These are phyloP conservation scores for Osmanthus fragrans DNA, from an alignment of 257 asterid genomes.

Conservation along the genomic window DNA sequence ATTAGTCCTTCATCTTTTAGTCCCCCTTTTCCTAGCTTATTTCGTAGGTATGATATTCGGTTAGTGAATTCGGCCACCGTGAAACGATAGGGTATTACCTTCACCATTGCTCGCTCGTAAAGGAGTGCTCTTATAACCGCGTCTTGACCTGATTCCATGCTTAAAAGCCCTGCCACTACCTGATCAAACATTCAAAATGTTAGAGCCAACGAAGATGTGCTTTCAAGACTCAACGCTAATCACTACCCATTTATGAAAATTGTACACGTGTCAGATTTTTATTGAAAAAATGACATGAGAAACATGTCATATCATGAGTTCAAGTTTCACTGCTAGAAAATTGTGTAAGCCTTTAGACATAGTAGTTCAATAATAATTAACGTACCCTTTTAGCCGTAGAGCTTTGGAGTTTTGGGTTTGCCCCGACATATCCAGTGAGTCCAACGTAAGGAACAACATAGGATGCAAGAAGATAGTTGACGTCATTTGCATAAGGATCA, in stretches of 20 bases:
- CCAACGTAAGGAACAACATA: conserved; percentile 82
- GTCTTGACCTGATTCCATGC: conserved; percentile 74
- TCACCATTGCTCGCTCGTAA: conserved; percentile 37
- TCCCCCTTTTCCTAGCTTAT: conserved; percentile 56
- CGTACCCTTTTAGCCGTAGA: conserved; percentile 55
- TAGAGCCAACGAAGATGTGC: not conserved
- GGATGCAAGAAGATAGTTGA: conserved; percentile 75
- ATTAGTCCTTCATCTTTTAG: conserved; percentile 73
- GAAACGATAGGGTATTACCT: conserved; percentile 43
- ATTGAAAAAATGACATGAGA: too few relatives aligned
- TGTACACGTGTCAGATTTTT: too few relatives aligned
- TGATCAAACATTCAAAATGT: conserved; percentile 6
- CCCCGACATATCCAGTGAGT: conserved; percentile 92
- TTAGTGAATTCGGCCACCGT: conserved; percentile 58
- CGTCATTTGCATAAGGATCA: conserved; percentile 75
- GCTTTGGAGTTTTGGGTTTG: conserved; percentile 62
- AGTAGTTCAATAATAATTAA: not conserved
- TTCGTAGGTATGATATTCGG: conserved; percentile 50
- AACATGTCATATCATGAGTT: too few relatives aligned
- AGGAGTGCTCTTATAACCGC: conserved; percentile 55
- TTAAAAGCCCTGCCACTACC: conserved; percentile 65
- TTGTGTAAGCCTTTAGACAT: not conserved
- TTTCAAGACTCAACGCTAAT: too few relatives aligned
- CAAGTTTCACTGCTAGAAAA: too few relatives aligned
- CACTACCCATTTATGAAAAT: too few relatives aligned